phyloP scores from a whole-genome alignment of 106 monocot species.

The Dactylorhiza incarnata region DNA sequence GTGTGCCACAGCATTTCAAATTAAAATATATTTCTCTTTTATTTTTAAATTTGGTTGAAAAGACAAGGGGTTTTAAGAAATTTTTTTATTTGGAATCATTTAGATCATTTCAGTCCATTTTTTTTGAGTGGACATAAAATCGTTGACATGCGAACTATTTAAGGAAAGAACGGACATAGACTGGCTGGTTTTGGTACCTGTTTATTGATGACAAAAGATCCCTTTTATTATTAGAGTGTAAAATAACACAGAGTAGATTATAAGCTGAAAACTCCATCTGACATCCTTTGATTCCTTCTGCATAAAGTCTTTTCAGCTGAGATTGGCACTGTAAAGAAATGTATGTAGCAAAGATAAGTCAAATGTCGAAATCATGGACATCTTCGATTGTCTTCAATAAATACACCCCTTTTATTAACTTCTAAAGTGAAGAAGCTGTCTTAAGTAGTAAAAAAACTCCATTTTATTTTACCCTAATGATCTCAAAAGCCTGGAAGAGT shows the following conservation, averaged over 20 bases:
- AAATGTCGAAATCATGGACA: background rate
- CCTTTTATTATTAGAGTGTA: conserved; percentile 81
- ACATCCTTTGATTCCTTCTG: conserved; percentile 79
- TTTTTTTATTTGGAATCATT: too few species aligned
- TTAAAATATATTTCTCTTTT: too few species aligned
- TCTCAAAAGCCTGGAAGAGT: background rate
- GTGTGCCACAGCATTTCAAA: too few species aligned
- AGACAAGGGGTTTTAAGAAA: too few species aligned
- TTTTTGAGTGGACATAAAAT: background rate
- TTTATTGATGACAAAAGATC: conserved; percentile 81
- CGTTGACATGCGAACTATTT: background rate
- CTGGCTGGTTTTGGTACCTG: conserved; percentile 35
- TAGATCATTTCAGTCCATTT: too few species aligned
- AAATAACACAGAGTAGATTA: conserved; percentile 67
- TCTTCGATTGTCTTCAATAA: background rate
- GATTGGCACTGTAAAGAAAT: conserved; percentile 76
- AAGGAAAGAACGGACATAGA: background rate
- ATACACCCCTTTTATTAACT: background rate
- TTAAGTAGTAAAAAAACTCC: background rate
- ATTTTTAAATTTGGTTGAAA: too few species aligned
- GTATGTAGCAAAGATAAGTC: background rate
- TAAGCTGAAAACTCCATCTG: conserved; percentile 88
- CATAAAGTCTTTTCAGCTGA: conserved; percentile 82
- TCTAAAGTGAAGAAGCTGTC: background rate
- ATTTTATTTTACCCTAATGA: background rate